These are phyloP conservation scores for Colletotrichum cuscutae DNA, from an alignment of 2,329 filamentous ascomycete genomes.

Conservation along the genomic window DNA sequence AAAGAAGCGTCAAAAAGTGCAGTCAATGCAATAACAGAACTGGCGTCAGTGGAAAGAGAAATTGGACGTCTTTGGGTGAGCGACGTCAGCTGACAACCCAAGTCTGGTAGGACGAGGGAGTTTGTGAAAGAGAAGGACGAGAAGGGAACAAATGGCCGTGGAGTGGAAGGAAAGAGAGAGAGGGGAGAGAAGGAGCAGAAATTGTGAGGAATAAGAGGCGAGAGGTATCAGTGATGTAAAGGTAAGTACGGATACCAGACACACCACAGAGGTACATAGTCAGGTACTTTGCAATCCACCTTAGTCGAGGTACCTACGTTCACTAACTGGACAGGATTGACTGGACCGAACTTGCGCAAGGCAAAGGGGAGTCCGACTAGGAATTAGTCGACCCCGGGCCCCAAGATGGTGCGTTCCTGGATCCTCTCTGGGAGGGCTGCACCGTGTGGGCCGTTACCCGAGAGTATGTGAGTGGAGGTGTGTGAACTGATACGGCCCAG, in stretches of 20 bases:
- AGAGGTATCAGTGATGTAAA: conserved; percentile 17
- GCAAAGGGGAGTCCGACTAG: background rate
- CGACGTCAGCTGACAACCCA: conserved; percentile 5
- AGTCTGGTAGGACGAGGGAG: background rate
- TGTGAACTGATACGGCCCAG: conserved; percentile 10
- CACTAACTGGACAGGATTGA: background rate
- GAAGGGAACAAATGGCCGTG: conserved; percentile 21
- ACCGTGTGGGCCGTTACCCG: background rate
- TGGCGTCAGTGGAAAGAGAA: background rate
- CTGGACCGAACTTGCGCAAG: background rate
- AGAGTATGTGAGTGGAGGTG: conserved; percentile 8
- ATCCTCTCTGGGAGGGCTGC: background rate
- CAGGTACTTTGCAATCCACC: background rate
- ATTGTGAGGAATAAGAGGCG: conserved; percentile 1
- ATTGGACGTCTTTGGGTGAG: background rate
- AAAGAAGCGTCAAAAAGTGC: conserved; percentile 14
- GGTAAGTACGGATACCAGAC: conserved; percentile 9
- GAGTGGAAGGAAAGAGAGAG: background rate
- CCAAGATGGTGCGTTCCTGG: background rate
- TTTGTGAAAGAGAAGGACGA: conserved; percentile 19
- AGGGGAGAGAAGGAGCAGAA: background rate
- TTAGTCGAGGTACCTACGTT: no score
- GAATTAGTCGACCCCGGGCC: background rate
- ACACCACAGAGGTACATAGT: background rate
- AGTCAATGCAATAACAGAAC: conserved; percentile 26